These are phyloP conservation scores for Rickenella mellea DNA, from an alignment of 768 basidiomycete species.

Conservation along the genomic window DNA sequence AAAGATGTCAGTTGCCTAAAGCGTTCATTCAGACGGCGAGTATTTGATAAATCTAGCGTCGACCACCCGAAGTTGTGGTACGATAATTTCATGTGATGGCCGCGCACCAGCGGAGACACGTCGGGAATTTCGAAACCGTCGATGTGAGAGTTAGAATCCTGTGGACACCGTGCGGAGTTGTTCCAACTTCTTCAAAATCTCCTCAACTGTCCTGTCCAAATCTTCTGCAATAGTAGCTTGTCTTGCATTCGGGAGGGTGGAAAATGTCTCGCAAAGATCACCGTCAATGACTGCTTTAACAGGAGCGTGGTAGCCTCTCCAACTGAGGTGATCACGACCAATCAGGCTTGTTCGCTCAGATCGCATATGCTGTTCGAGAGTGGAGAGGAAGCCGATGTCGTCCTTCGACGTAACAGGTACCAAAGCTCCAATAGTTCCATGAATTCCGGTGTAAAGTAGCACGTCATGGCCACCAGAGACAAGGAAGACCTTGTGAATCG, in stretches of 20 bases:
- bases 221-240: constrained; percentile 88
- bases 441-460: constrained; percentile 85
- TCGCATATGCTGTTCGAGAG: constrained; percentile 90
- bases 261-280: constrained; percentile 90
- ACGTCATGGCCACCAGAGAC: constrained; percentile 97
- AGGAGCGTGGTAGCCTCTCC: constrained; percentile 93
- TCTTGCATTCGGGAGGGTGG: constrained; percentile 69
- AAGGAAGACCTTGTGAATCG: constrained; percentile 82
- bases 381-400: constrained; percentile 96
- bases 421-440: constrained; percentile 89
- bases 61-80: too few species aligned
- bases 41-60: too few species aligned
- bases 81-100: too few species aligned
- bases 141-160: constrained; percentile 65
- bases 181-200: constrained; percentile 96
- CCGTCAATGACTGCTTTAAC: constrained; percentile 96
- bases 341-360: constrained; percentile 83
- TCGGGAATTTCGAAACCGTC: too few species aligned
- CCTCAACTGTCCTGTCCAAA: constrained; percentile 81
- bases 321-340: constrained; percentile 89
- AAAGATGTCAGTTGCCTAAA: too few species aligned
- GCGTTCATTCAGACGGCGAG: too few species aligned
- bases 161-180: constrained; percentile 79
- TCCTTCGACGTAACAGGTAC: constrained; percentile 95
- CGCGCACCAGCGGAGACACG: too few species aligned